Evolutionary conservation across 108 stramenopile genomes (phyloP).

Genomic region (Epithemia pelagica): DNA sequence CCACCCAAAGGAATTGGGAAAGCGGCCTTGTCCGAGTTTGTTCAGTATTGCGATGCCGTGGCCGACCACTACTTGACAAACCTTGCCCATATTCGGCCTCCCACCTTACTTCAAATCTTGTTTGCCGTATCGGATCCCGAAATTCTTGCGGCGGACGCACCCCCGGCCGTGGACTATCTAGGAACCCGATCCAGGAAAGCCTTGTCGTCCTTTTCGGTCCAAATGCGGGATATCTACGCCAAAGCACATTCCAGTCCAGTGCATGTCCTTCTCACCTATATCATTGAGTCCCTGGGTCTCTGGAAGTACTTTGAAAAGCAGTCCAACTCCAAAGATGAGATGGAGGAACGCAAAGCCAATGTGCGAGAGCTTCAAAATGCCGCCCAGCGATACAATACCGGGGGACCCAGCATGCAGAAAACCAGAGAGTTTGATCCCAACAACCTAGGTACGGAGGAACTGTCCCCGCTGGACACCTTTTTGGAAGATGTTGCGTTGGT

Average conservation of each 20-base stretch:
- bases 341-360: conserved; percentile 56
- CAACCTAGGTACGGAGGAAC: conserved; percentile 18
- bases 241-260: conserved; percentile 30
- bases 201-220: conserved; percentile 49
- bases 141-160: conserved; percentile 8
- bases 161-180: conserved; percentile 31
- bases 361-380: conserved; percentile 62
- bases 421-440: not conserved
- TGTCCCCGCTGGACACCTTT: conserved; percentile 52
- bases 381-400: conserved; percentile 40
- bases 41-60: conserved; percentile 49
- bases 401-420: conserved; percentile 25
- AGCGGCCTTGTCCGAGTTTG: conserved; percentile 44
- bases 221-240: conserved; percentile 36
- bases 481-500: conserved; percentile 75
- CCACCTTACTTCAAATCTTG: conserved; percentile 59
- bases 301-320: conserved; percentile 59
- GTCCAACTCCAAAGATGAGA: conserved; percentile 64
- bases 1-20: conserved; percentile 71
- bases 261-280: conserved; percentile 33
- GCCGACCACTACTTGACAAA: conserved; percentile 19
- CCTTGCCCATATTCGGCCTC: conserved; percentile 13
- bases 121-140: conserved; percentile 33
- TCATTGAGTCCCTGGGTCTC: conserved; percentile 51
- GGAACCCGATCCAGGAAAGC: conserved; percentile 55